Evolutionary conservation across 177 flowering plant species (phyloP).

Genomic region (Vitis hybrid): DNA sequence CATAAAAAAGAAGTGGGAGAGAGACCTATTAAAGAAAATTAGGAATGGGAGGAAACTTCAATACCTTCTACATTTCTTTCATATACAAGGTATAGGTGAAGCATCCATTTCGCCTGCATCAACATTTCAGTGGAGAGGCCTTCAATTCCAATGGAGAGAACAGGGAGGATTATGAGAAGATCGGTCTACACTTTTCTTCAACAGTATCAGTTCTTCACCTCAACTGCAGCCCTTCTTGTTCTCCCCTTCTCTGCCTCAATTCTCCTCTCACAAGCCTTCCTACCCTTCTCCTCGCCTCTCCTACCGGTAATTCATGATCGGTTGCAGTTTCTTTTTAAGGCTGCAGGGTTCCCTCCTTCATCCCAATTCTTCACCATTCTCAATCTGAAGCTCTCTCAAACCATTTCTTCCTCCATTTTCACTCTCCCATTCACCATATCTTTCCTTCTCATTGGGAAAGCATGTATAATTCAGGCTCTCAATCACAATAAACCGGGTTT

Average conservation of each 20-base stretch:
- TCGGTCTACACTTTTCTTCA: constrained; percentile 62
- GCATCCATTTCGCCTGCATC: constrained; percentile 4
- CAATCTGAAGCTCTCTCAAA: constrained; percentile 61
- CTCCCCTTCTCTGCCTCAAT: constrained; percentile 56
- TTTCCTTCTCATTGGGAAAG: constrained; percentile 62
- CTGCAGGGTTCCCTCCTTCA: constrained; percentile 62
- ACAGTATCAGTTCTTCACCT: constrained; percentile 53
- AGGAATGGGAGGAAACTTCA: constrained; percentile 6
- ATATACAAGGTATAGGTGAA: constrained; percentile 1
- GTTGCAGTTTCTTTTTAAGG: constrained; percentile 46
- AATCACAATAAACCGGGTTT: constrained; percentile 10
- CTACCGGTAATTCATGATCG: constrained; percentile 30
- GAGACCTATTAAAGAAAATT: background rate
- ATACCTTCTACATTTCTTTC: background rate
- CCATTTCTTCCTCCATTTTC: constrained; percentile 48
- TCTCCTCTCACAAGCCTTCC: constrained; percentile 50
- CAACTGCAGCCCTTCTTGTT: constrained; percentile 33
- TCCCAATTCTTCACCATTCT: constrained; percentile 49
- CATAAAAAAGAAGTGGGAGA: background rate
- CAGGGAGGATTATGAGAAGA: constrained; percentile 55
- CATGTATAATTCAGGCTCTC: constrained; percentile 35
- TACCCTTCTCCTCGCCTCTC: constrained; percentile 34
- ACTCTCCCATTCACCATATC: constrained; percentile 62
- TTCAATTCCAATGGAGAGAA: constrained; percentile 37
- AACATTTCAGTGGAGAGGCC: constrained; percentile 8